Conservation (phyloP, 805 yeast genomes). For the Myxozyma neglecta region DNA sequence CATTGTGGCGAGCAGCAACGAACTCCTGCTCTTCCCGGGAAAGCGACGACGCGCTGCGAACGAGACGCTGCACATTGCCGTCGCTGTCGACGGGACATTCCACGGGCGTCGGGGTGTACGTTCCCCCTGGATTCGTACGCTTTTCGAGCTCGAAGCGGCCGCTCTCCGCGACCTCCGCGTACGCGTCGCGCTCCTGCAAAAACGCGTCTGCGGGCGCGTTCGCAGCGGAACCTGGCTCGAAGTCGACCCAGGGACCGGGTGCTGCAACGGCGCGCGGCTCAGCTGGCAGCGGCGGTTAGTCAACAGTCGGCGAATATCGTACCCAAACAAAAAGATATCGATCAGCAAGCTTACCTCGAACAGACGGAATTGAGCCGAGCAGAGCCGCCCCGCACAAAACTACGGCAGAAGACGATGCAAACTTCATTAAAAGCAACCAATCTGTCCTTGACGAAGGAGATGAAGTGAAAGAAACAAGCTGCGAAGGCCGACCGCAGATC, state of each 20-base stretch:
- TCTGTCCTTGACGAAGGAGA: no score
- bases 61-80: conserved; percentile 1
- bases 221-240: not conserved
- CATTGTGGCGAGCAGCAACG: conserved; percentile 25
- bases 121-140: conserved; percentile 8
- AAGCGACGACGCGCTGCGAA: conserved; percentile 20
- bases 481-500: no score
- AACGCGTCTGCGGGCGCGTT: no score
- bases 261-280: not conserved
- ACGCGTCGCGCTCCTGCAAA: not conserved
- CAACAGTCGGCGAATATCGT: not conserved
- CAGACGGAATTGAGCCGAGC: no score
- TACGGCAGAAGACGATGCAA: no score
- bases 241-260: not conserved
- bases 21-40: conserved; percentile 32
- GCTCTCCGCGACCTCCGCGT: not conserved
- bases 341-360: not conserved
- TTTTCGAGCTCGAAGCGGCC: not conserved
- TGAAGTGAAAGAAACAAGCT: no score
- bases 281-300: not conserved
- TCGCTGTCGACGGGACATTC: conserved; percentile 14
- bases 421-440: no score
- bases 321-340: not conserved
- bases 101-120: conserved; percentile 13
- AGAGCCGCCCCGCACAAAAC: no score